Conservation (phyloP, 1,284 basidiomycete species). For the Porodaedalea pini region DNA sequence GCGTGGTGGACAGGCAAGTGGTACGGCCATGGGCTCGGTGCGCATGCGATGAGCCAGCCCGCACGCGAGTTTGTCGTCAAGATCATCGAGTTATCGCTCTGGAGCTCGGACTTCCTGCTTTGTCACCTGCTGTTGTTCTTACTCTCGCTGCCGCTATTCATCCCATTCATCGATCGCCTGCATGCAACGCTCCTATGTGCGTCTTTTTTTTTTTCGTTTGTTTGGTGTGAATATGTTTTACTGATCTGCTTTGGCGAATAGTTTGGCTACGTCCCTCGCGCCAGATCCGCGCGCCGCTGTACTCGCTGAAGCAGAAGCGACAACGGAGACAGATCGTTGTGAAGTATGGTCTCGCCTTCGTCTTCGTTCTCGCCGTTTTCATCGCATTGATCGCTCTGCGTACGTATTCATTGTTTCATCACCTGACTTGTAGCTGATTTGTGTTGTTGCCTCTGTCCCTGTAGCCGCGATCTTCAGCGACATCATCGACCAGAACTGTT, state of each 20-base stretch:
- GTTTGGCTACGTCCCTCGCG: slow-evolving; percentile 86
- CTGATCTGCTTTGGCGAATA: slow-evolving; percentile 30
- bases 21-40: slow-evolving; percentile 89
- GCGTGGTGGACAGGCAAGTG: slow-evolving; percentile 98
- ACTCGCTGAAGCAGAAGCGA: slow-evolving; percentile 82
- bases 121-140: slow-evolving; percentile 71
- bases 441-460: slow-evolving; percentile 18
- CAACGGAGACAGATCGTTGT: slow-evolving; percentile 84
- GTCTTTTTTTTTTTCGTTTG: slow-evolving; percentile 31
- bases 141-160: slow-evolving; percentile 66
- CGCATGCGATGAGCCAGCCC: slow-evolving; percentile 85
- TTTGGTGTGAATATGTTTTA: slow-evolving; percentile 22
- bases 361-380: slow-evolving; percentile 71
- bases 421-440: background rate
- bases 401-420: slow-evolving; percentile 41
- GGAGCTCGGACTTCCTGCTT: slow-evolving; percentile 72
- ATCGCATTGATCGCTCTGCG: slow-evolving; percentile 73
- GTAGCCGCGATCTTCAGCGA: slow-evolving; percentile 61
- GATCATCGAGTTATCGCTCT: slow-evolving; percentile 77
- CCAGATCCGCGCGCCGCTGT: slow-evolving; percentile 92
- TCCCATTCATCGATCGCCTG: slow-evolving; percentile 73
- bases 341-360: slow-evolving; percentile 62
- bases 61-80: slow-evolving; percentile 88
- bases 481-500: slow-evolving; percentile 56
- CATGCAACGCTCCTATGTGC: slow-evolving; percentile 75